phyloP scores from a whole-genome alignment of 2,329 filamentous ascomycete species.

The Rutstroemia sydowiana region DNA sequence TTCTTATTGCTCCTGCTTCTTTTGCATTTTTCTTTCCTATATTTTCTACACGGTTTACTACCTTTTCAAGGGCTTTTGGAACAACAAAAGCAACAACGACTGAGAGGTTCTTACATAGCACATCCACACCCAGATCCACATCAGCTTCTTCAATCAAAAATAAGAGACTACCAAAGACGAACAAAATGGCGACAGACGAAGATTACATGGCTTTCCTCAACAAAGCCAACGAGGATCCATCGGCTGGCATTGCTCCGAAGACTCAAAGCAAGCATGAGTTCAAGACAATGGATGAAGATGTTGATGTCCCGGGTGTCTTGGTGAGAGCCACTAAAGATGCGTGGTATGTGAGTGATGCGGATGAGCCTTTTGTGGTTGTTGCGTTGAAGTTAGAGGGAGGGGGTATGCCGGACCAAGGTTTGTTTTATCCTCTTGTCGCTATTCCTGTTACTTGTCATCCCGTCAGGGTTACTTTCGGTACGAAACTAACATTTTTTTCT shows the following conservation, averaged over 20 bases:
- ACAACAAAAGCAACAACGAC: no score
- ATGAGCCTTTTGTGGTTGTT: constrained; percentile 79
- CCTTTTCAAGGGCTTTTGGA: no score
- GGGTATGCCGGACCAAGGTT: constrained; percentile 55
- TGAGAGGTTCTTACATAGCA: constrained; percentile 10
- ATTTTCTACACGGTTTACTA: background rate
- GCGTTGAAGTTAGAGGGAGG: constrained; percentile 53
- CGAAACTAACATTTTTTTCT: background rate
- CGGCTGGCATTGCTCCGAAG: constrained; percentile 43
- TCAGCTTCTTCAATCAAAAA: background rate
- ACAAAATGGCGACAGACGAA: constrained; percentile 64
- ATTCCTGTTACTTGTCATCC: background rate
- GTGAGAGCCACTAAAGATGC: constrained; percentile 44
- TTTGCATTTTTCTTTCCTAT: background rate
- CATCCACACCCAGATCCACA: background rate
- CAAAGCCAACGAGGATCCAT: constrained; percentile 76
- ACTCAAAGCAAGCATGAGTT: constrained; percentile 33
- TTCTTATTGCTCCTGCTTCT: background rate
- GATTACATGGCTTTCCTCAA: constrained; percentile 80
- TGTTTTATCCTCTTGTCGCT: constrained; percentile 24
- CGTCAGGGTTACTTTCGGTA: background rate
- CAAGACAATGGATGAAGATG: constrained; percentile 46
- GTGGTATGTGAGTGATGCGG: constrained; percentile 73
- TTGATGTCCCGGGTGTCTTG: constrained; percentile 54
- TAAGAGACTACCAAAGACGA: background rate